phyloP scores from a whole-genome alignment of 306 rosid genomes.

The Ormosia emarginata region DNA sequence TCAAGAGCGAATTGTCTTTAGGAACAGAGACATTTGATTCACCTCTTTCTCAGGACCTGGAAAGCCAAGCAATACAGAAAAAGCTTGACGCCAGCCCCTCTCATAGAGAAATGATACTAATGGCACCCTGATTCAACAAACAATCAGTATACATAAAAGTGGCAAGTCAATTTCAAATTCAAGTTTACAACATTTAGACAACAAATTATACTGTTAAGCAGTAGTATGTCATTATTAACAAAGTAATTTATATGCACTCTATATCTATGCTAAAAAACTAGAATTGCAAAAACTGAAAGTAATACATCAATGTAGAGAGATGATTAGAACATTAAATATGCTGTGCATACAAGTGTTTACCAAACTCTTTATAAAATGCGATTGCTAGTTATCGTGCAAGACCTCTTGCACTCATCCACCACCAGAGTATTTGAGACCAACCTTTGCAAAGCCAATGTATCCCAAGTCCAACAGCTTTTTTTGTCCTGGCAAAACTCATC shows the following conservation, averaged over 20 bases:
- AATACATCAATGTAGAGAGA: background rate
- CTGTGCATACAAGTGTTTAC: background rate
- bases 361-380: background rate
- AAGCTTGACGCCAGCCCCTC: slow-evolving; percentile 97
- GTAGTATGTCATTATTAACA: background rate
- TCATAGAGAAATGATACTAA: slow-evolving; percentile 81
- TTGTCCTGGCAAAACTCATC: background rate
- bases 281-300: background rate
- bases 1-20: background rate
- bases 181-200: background rate
- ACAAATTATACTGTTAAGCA: background rate
- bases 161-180: slow-evolving; percentile 7
- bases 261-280: background rate
- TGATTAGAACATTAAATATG: background rate
- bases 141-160: slow-evolving; percentile 20
- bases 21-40: slow-evolving; percentile 17
- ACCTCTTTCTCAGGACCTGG: slow-evolving; percentile 98
- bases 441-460: background rate
- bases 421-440: background rate
- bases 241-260: background rate
- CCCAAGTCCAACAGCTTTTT: background rate
- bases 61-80: slow-evolving; percentile 64
- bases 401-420: background rate
- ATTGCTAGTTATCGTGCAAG: background rate
- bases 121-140: slow-evolving; percentile 62